A percentile compares a stretch with the other conserved stretches of the same genome.
Evolutionary conservation across 2,329 filamentous ascomycete genomes (phyloP).

Genomic region (Fusarium denticulatum): DNA sequence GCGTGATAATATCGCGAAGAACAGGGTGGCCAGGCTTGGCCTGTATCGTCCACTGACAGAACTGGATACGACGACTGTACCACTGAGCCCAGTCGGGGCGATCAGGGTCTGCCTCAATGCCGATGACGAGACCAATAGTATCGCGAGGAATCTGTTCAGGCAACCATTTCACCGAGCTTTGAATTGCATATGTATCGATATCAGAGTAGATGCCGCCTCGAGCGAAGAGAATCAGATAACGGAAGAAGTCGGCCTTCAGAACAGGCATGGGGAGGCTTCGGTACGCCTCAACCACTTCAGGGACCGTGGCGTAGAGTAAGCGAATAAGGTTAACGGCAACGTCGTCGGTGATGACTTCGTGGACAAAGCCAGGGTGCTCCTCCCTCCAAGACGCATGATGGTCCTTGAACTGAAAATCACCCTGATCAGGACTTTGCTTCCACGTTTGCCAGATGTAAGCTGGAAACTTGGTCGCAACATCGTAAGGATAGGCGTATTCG

Average conservation of each 20-base stretch:
- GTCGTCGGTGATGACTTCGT: conserved; percentile 95
- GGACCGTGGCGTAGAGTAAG: conserved; percentile 85
- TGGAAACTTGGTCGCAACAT: conserved; percentile 87
- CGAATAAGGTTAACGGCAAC: conserved; percentile 83
- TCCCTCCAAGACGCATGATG: conserved; percentile 91
- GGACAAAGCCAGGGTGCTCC: conserved; percentile 88
- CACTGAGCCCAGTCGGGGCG: conserved; percentile 91
- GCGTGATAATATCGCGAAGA: conserved; percentile 84
- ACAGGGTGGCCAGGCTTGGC: conserved; percentile 93
- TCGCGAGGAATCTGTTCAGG: conserved; percentile 79
- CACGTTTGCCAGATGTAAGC: conserved; percentile 99
- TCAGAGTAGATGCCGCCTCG: conserved; percentile 80
- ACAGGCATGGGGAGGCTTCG: conserved; percentile 76
- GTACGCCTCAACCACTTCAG: conserved; percentile 83
- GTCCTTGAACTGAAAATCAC: conserved; percentile 81
- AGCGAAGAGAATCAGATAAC: conserved; percentile 74
- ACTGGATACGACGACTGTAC: conserved; percentile 96
- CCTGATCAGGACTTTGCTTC: conserved; percentile 84
- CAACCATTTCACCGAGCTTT: conserved; percentile 87
- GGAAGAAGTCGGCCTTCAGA: conserved; percentile 82
- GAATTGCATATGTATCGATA: conserved; percentile 89
- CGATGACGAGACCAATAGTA: conserved; percentile 85
- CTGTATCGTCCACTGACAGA: conserved; percentile 99
- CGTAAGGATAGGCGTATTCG: conserved; percentile 93
- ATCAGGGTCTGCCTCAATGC: conserved; percentile 96